Conservation (phyloP, 2,329 filamentous ascomycete genomes). For the Neocucurbitaria cava region DNA sequence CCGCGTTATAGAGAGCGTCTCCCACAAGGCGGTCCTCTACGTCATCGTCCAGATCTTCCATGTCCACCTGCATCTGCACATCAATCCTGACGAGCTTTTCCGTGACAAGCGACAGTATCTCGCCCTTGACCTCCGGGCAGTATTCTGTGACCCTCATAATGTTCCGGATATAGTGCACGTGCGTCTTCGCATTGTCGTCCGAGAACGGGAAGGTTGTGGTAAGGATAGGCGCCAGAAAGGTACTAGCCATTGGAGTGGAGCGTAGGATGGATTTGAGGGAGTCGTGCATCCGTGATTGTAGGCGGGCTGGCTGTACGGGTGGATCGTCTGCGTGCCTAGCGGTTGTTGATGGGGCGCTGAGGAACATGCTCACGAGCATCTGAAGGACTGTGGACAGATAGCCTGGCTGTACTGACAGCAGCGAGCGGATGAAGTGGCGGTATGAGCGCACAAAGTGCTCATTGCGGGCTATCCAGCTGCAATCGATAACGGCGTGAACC, state of each 20-base stretch:
- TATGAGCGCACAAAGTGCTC: slow-evolving; percentile 65
- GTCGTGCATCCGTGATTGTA: slow-evolving; percentile 77
- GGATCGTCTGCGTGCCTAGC: slow-evolving; percentile 62
- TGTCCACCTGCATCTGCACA: slow-evolving; percentile 90
- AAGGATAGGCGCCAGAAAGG: slow-evolving; percentile 72
- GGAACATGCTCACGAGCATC: slow-evolving; percentile 83
- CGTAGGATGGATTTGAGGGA: slow-evolving; percentile 77
- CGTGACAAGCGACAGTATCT: slow-evolving; percentile 83
- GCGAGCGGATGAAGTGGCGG: slow-evolving; percentile 62
- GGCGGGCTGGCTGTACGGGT: slow-evolving; percentile 66
- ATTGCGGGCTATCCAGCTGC: slow-evolving; percentile 68
- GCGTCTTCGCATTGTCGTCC: slow-evolving; percentile 77
- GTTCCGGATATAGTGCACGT: slow-evolving; percentile 88
- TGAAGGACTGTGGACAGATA: slow-evolving; percentile 77
- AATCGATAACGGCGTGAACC: slow-evolving; percentile 64
- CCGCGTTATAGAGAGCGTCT: slow-evolving; percentile 56
- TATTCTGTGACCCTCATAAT: slow-evolving; percentile 79
- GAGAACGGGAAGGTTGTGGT: slow-evolving; percentile 75
- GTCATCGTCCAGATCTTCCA: slow-evolving; percentile 92
- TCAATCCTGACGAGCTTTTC: slow-evolving; percentile 92
- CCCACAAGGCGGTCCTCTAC: slow-evolving; percentile 75
- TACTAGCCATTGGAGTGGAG: slow-evolving; percentile 80
- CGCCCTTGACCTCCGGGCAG: slow-evolving; percentile 76
- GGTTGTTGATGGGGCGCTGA: slow-evolving; percentile 62
- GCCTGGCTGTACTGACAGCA: slow-evolving; percentile 82